Percentiles rank a stretch among this genome's conserved stretches.
phyloP scores from a whole-genome alignment of 208 protist species.

The Zelonia costaricensis region DNA sequence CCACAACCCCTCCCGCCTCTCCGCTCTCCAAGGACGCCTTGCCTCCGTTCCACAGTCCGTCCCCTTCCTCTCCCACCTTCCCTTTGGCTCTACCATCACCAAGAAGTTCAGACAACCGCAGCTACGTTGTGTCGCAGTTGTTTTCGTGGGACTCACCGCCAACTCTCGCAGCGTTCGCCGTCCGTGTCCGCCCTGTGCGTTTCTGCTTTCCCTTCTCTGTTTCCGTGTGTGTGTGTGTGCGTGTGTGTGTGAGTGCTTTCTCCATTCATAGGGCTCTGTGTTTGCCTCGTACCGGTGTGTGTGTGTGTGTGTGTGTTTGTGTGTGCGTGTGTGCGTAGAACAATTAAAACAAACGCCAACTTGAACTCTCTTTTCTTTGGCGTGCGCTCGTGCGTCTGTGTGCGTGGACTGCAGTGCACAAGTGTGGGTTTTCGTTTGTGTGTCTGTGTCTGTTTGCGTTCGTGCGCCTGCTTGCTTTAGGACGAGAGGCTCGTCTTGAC shows the following conservation, averaged over 20 bases:
- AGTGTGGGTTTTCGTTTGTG: neutral
- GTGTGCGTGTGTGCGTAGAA: neutral
- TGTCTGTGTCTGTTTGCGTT: neutral
- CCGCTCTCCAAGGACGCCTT: too few relatives aligned
- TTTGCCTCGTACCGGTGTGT: neutral
- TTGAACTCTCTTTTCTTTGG: too few relatives aligned
- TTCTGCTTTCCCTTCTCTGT: neutral
- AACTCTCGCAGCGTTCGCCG: too few relatives aligned
- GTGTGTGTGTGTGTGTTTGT: neutral
- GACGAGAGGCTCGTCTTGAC: neutral
- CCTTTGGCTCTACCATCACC: too few relatives aligned
- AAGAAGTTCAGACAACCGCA: too few relatives aligned
- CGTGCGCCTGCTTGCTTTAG: neutral
- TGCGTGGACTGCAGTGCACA: neutral
- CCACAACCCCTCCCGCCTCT: neutral
- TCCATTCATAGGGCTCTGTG: neutral
- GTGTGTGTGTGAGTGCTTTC: constrained; percentile 1
- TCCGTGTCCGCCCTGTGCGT: too few relatives aligned
- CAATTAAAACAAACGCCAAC: neutral
- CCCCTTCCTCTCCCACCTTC: too few relatives aligned
- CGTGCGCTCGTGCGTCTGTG: neutral
- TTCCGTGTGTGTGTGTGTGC: neutral
- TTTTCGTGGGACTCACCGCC: too few relatives aligned
- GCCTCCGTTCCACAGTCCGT: too few relatives aligned
- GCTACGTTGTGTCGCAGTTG: too few relatives aligned